Evolutionary conservation across 306 rosid genomes (phyloP).

Genomic region (Begonia peltatifolia): DNA sequence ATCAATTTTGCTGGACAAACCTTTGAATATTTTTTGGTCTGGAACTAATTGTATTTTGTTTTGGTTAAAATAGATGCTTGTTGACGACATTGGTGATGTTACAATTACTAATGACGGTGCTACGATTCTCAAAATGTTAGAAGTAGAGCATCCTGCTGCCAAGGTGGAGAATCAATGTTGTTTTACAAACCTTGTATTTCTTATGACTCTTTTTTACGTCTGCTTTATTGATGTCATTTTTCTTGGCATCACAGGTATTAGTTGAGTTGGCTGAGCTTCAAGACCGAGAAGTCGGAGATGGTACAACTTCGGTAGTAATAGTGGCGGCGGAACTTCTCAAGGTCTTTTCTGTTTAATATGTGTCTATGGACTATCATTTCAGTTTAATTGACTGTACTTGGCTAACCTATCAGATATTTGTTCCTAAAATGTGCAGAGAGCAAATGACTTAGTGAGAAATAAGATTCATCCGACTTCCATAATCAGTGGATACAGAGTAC

Average conservation of each 20-base stretch:
- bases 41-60: no score
- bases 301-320: constrained; percentile 91
- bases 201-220: background rate
- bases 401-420: no score
- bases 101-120: constrained; percentile 96
- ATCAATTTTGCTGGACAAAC: no score
- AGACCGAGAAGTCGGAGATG: constrained; percentile 95
- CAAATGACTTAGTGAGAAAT: constrained; percentile 89
- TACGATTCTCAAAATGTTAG: constrained; percentile 89
- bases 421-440: constrained; percentile 41
- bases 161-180: constrained; percentile 34
- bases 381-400: no score
- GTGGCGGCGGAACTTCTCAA: constrained; percentile 91
- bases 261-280: constrained; percentile 96
- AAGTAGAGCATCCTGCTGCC: constrained; percentile 98
- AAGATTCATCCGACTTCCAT: constrained; percentile 97
- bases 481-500: constrained; percentile 83
- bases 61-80: constrained; percentile 55
- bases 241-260: constrained; percentile 41
- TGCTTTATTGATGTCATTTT: background rate
- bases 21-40: no score
- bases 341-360: constrained; percentile 17
- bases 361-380: no score
- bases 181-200: background rate
- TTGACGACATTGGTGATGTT: constrained; percentile 88